A percentile compares a stretch with the other conserved stretches of the same genome.
These are phyloP conservation scores for Pseudogymnoascus pannorum DNA, from an alignment of 2,329 filamentous ascomycete species.

Conservation along the genomic window DNA sequence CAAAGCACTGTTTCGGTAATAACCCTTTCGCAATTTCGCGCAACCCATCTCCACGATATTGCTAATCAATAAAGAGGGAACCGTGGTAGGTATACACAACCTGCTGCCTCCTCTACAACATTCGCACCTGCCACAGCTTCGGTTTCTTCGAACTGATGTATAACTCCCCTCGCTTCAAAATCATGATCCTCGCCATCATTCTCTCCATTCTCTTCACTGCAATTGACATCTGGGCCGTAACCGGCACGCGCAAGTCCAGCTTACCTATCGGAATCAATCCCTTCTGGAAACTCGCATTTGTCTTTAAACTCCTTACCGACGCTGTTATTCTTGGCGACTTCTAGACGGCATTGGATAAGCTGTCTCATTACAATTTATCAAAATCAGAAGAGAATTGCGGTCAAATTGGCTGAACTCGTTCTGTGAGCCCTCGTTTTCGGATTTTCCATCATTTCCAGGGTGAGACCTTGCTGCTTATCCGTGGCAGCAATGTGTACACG, in stretches of 20 bases:
- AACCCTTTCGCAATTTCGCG: not conserved
- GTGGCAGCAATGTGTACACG: too few species aligned
- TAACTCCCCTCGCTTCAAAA: slow-evolving; percentile 54
- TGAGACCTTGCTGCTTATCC: too few species aligned
- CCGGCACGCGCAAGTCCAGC: slow-evolving; percentile 34
- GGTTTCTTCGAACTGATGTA: slow-evolving; percentile 48
- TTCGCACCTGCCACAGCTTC: slow-evolving; percentile 55
- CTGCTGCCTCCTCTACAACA: slow-evolving; percentile 52
- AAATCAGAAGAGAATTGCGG: slow-evolving; percentile 1
- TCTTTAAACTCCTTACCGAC: slow-evolving; percentile 62
- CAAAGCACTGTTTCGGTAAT: not conserved
- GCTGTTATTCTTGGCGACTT: slow-evolving; percentile 62
- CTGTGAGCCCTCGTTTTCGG: too few species aligned
- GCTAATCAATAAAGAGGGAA: slow-evolving; percentile 39
- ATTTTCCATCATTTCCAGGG: too few species aligned
- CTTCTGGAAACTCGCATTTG: slow-evolving; percentile 55
- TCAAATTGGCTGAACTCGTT: too few species aligned
- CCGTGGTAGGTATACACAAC: slow-evolving; percentile 64
- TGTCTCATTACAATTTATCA: slow-evolving; percentile 1
- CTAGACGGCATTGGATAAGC: slow-evolving; percentile 46
- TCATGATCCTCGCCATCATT: slow-evolving; percentile 54
- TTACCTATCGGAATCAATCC: slow-evolving; percentile 49
- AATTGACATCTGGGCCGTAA: slow-evolving; percentile 53
- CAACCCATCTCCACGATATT: slow-evolving; percentile 27
- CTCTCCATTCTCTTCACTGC: slow-evolving; percentile 54